Percentiles rank a stretch among this genome's conserved stretches.
These are phyloP conservation scores for Kuraishia piskuri DNA, from an alignment of 805 yeast species.

Conservation along the genomic window DNA sequence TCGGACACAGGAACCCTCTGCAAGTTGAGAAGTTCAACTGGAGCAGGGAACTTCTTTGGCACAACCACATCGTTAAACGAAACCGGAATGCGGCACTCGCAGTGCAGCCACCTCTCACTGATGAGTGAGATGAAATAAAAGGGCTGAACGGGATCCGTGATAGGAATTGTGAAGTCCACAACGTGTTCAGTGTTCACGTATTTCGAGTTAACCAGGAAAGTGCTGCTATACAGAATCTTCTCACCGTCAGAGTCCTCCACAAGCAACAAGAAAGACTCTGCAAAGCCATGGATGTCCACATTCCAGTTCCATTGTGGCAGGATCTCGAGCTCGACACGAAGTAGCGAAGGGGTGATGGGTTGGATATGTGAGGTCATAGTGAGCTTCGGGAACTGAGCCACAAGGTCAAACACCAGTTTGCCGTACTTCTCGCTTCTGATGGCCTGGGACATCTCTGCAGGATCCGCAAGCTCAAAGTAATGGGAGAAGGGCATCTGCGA, in stretches of 20 bases:
- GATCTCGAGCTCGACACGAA: conserved; percentile 59
- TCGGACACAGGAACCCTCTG: conserved; percentile 41
- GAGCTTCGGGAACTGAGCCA: conserved; percentile 69
- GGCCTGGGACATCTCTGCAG: conserved; percentile 78
- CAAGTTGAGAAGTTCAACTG: conserved; percentile 46
- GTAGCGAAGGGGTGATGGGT: conserved; percentile 66
- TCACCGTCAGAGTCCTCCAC: conserved; percentile 87
- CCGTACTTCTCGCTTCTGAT: conserved; percentile 66
- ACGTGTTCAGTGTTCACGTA: conserved; percentile 45
- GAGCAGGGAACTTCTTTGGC: conserved; percentile 60
- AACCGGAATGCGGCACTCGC: conserved; percentile 56
- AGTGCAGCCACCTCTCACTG: conserved; percentile 83
- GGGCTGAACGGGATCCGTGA: conserved; percentile 53
- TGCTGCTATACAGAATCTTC: conserved; percentile 50
- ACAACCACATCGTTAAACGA: conserved; percentile 38
- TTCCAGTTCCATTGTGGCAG: conserved; percentile 80
- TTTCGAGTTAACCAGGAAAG: conserved; percentile 39
- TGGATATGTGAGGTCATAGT: conserved; percentile 52
- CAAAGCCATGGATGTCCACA: conserved; percentile 44
- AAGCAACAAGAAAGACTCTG: conserved; percentile 59
- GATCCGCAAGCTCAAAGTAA: conserved; percentile 54
- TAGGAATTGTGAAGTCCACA: conserved; percentile 57
- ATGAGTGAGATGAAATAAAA: conserved; percentile 62
- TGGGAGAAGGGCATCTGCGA: conserved; percentile 79
- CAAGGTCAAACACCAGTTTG: conserved; percentile 42